Evolutionary conservation across 2,329 filamentous ascomycete species (phyloP), one percentile per base, ranked within the genome.

Genomic region (Scedosporium apiospermum): DNA sequence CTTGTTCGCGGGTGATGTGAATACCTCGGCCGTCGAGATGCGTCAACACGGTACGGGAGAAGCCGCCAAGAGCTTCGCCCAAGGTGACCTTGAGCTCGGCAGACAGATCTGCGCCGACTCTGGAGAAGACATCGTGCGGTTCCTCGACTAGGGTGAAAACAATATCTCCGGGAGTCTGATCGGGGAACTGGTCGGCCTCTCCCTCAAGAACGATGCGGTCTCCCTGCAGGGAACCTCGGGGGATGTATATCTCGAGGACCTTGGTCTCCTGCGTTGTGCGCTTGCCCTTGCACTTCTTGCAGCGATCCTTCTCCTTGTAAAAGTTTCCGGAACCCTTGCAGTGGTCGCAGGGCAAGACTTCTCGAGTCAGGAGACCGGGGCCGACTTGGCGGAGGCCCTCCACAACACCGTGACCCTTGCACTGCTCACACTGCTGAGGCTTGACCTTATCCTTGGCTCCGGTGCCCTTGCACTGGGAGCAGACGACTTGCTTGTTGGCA

Each of bases 271-370:
- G 88, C 55, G 87, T 86, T 14, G 91, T 92, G 65, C 91, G 85
- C 75, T 90, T 90, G 71, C 95, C 95, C 78, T 98, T 98, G 85
- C 95, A 99, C 80, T 95, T 97, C 82, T 96, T 96, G 82, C 95
- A 99, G 72, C 91, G 91, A 71, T 99, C 95, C 80, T 98, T 98
- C 71, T 96, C 91, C 75, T 93, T 93, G 78, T 87, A 96, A 71
- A 93, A 87, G 71, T 88, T 87, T 5, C 95, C 95, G n/a, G 87
- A 84, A 41, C 93, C 93, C 64, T 87, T 82, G 76, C 95, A 99
- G 70, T 88, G 87, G 69, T 89, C 87, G 75, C 95, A 99, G 42
- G 87, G 76, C 44, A 93, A 86, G 6, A 88, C 86, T 70, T 91
- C 88, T 70, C 91, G 89, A 34, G 91, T 90, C 65, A 96, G 87